Evolutionary conservation across 1,284 basidiomycete species (phyloP).

Genomic region (Sphagnurus paluster): DNA sequence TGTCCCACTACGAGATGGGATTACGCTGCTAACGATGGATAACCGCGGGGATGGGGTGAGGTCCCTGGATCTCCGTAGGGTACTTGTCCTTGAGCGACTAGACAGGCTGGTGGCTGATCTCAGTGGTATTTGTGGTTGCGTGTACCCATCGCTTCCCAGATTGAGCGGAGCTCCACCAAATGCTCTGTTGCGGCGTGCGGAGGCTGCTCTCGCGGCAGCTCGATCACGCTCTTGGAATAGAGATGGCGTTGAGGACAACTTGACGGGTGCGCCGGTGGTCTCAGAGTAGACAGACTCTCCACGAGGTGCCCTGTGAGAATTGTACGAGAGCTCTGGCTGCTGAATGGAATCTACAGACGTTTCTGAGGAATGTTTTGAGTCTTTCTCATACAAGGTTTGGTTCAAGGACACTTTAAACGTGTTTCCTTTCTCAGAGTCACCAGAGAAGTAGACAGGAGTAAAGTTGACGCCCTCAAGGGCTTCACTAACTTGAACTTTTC

Average conservation of each 20-base stretch:
- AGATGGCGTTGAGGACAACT: conserved; percentile 19
- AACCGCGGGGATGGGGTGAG: conserved; percentile 4
- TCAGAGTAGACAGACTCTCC: conserved; percentile 20
- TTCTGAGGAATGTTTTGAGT: conserved; percentile 6
- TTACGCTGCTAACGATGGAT: conserved; percentile 1
- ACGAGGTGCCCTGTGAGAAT: background rate
- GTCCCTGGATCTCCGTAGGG: conserved; percentile 9
- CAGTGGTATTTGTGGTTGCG: conserved; percentile 10
- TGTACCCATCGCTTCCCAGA: conserved; percentile 4
- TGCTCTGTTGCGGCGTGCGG: conserved; percentile 1
- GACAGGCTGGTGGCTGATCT: conserved; percentile 3
- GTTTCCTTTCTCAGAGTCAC: conserved; percentile 23
- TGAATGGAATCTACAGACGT: conserved; percentile 1
- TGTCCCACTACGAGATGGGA: background rate
- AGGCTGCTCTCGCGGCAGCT: background rate
- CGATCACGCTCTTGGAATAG: conserved; percentile 15
- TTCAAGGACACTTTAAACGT: conserved; percentile 1
- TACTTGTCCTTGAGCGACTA: conserved; percentile 1
- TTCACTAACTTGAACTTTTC: conserved; percentile 38
- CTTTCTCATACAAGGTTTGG: background rate
- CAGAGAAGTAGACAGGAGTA: conserved; percentile 38
- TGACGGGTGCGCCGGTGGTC: conserved; percentile 10
- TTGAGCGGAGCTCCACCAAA: conserved; percentile 4
- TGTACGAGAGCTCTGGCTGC: conserved; percentile 12
- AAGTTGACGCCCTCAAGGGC: conserved; percentile 41